Base-by-base conservation (phyloP, 331 rosid genomes). In the Arachis monticola region DNA sequence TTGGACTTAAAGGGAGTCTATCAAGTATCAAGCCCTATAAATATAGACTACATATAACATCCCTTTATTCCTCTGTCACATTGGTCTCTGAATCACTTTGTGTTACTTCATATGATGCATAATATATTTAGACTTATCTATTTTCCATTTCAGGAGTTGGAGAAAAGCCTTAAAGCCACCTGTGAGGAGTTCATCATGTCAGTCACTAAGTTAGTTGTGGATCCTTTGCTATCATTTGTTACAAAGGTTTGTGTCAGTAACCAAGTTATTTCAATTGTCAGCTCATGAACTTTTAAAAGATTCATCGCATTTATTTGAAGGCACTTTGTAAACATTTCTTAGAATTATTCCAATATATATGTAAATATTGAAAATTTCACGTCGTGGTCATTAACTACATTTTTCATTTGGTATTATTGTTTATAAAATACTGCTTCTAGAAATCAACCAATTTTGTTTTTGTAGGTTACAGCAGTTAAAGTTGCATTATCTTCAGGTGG, bases 121-220 rank as follows among this genome's bases (percentile, higher is more conserved):
- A 8, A 48, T 71, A 14, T 63, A 63, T 56, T 64, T 70, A 48
- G 14, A 62, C 68, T 48, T 58, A 57, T 65, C 71, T 67, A 27
- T 73, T 75, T 83, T 78, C n/a, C 9, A 2, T 77, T 83, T 79
- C 88, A 93, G 99, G 99, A 92, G 53, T 88, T 95, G 68, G 99
- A 95, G 76, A 95, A 92, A 80, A 95, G 89, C 90, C 91, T 95
- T 51, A 95, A 95, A 85, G 87, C 88, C 81, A 95, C 99, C 27
- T 92, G 99, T 72, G 99, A 95, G 86, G 98, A 95, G 83, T 95
- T 92, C 83, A 92, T 95, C 48, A 95, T 95, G 99, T 86, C 96
- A 9, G 92, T 95, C 79, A 95, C 98, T 55, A 95, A 93, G 92
- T 87, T 86, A 50, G 97, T 95, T 77, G 99, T 95, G 85, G 99